Evolutionary conservation across 306 rosid genomes (phyloP).

Genomic region (Aeschynomene evenia): DNA sequence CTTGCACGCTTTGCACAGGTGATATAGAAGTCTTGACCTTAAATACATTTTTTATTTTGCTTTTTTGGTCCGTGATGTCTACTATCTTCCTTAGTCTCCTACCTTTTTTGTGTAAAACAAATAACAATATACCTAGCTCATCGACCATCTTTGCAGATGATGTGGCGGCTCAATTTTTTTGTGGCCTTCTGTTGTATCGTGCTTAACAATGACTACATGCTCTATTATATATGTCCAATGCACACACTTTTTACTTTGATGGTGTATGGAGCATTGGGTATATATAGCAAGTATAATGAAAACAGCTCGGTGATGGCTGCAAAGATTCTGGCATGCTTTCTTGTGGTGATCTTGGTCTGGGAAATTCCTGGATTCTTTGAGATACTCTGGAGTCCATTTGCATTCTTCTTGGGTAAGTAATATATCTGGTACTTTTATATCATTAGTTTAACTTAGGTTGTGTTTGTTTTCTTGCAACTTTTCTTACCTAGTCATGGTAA

Average conservation of each 20-base stretch:
- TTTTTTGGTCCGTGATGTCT: background rate
- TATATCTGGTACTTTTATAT: slow-evolving; percentile 11
- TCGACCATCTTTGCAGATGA: slow-evolving; percentile 70
- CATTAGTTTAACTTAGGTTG: slow-evolving; percentile 14
- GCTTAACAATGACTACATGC: slow-evolving; percentile 90
- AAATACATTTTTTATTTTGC: background rate
- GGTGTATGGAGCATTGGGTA: slow-evolving; percentile 98
- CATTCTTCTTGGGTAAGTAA: slow-evolving; percentile 76
- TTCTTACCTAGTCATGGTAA: slow-evolving; percentile 22
- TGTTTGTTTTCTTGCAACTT: slow-evolving; percentile 1
- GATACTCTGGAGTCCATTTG: slow-evolving; percentile 71
- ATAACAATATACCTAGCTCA: slow-evolving; percentile 2
- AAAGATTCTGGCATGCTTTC: slow-evolving; percentile 86
- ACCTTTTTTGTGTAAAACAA: background rate
- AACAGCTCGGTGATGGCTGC: slow-evolving; percentile 68
- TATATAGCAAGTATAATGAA: slow-evolving; percentile 84
- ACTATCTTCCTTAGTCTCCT: background rate
- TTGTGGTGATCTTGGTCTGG: slow-evolving; percentile 90
- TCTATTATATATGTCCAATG: slow-evolving; percentile 98
- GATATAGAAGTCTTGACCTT: slow-evolving; percentile 17
- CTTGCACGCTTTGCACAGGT: slow-evolving; percentile 96
- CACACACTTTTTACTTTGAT: slow-evolving; percentile 94
- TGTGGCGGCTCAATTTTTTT: slow-evolving; percentile 97
- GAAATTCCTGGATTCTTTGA: slow-evolving; percentile 95
- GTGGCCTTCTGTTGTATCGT: slow-evolving; percentile 90